phyloP scores from a whole-genome alignment of 2,329 filamentous ascomycete species.

The Didymella glomerata region DNA sequence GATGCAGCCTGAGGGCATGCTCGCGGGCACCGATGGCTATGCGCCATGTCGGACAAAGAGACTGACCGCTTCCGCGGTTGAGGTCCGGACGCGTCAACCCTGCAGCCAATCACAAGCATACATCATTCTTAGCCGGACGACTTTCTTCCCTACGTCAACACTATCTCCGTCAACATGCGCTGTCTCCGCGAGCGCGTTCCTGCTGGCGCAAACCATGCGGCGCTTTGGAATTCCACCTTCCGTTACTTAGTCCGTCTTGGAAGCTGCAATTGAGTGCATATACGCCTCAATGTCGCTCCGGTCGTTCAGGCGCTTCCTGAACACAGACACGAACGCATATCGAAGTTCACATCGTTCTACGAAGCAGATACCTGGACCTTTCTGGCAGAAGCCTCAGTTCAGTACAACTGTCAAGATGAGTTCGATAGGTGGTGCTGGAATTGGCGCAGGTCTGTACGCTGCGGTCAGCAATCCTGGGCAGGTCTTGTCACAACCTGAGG shows the following conservation, averaged over 20 bases:
- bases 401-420: conserved; percentile 44
- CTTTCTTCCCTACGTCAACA: conserved; percentile 26
- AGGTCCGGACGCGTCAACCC: background rate
- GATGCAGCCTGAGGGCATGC: background rate
- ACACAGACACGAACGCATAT: background rate
- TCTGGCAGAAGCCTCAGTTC: conserved; percentile 37
- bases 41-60: conserved; percentile 26
- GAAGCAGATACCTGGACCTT: conserved; percentile 1
- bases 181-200: conserved; percentile 12
- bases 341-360: background rate
- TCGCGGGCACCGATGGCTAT: background rate
- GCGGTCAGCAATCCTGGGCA: conserved; percentile 52
- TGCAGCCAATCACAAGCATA: conserved; percentile 23
- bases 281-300: conserved; percentile 27
- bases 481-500: conserved; percentile 54
- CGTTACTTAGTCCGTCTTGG: conserved; percentile 23
- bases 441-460: conserved; percentile 51
- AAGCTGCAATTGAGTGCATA: conserved; percentile 15
- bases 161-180: conserved; percentile 26
- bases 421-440: conserved; percentile 34
- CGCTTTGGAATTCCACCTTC: background rate
- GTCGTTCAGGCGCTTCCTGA: conserved; percentile 13
- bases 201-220: conserved; percentile 13
- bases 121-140: conserved; percentile 5
- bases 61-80: conserved; percentile 21